Conservation (phyloP, 1,284 basidiomycete genomes). For the Ceratobasidium papillatum region DNA sequence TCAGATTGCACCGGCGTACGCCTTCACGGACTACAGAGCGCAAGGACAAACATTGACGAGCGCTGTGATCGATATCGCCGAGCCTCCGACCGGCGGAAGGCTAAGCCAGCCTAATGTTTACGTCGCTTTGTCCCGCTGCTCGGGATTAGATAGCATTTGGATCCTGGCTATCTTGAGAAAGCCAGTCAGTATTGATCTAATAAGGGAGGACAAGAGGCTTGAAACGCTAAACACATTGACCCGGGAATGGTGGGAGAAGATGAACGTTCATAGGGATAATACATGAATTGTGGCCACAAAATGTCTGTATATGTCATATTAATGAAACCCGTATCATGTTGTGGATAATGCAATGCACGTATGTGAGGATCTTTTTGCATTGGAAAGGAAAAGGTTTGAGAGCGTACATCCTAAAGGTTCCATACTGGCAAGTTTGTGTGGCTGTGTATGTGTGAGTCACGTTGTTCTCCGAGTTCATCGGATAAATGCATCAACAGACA, state of each 20-base stretch:
- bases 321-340: too few species aligned
- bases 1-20: conserved; percentile 38
- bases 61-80: conserved; percentile 28
- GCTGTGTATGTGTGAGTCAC: too few species aligned
- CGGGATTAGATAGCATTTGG: conserved; percentile 33
- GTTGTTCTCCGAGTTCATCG: too few species aligned
- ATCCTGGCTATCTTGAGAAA: not conserved
- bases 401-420: too few species aligned
- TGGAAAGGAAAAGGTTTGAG: too few species aligned
- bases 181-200: not conserved
- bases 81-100: conserved; percentile 6
- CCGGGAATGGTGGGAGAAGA: not conserved
- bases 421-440: too few species aligned
- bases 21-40: conserved; percentile 31
- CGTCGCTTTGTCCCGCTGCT: conserved; percentile 34
- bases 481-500: too few species aligned
- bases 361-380: too few species aligned
- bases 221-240: not conserved
- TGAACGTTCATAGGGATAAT: not conserved
- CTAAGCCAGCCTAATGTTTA: conserved; percentile 30
- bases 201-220: not conserved
- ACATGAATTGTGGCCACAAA: too few species aligned
- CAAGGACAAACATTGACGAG: conserved; percentile 35
- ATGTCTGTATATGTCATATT: too few species aligned
- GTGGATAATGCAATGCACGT: too few species aligned